Conservation (phyloP, 257 asterid genomes). For the Leonotis leonurus region DNA sequence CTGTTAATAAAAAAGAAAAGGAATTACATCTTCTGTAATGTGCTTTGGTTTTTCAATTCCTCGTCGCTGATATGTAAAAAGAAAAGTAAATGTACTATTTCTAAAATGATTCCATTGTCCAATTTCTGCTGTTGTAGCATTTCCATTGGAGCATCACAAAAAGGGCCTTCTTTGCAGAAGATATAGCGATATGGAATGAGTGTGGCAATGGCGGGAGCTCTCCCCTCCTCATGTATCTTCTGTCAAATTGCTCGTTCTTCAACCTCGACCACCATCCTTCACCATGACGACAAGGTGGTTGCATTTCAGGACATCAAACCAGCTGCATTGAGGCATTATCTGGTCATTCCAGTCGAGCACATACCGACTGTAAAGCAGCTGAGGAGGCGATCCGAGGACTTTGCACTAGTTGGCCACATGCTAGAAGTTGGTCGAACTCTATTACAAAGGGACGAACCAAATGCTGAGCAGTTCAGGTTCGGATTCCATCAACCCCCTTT, state of each 20-base stretch:
- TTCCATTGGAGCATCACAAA: background rate
- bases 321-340: conserved; percentile 84
- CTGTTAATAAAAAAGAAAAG: background rate
- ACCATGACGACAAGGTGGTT: conserved; percentile 65
- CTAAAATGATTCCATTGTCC: background rate
- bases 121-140: background rate
- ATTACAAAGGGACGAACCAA: conserved; percentile 68
- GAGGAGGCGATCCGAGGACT: conserved; percentile 45
- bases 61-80: background rate
- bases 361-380: conserved; percentile 72
- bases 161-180: background rate
- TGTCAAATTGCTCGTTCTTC: conserved; percentile 65
- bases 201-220: conserved; percentile 30
- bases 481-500: conserved; percentile 98
- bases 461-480: conserved; percentile 56
- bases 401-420: conserved; percentile 73
- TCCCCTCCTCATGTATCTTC: conserved; percentile 54
- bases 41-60: background rate
- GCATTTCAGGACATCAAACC: conserved; percentile 81
- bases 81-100: background rate
- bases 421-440: conserved; percentile 62
- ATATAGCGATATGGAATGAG: conserved; percentile 11
- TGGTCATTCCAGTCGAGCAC: conserved; percentile 81
- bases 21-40: background rate
- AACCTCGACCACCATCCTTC: conserved; percentile 54